These are phyloP conservation scores for Lodderomyces pseudojiufengensis DNA, from an alignment of 1,139 yeast genomes.

Conservation along the genomic window DNA sequence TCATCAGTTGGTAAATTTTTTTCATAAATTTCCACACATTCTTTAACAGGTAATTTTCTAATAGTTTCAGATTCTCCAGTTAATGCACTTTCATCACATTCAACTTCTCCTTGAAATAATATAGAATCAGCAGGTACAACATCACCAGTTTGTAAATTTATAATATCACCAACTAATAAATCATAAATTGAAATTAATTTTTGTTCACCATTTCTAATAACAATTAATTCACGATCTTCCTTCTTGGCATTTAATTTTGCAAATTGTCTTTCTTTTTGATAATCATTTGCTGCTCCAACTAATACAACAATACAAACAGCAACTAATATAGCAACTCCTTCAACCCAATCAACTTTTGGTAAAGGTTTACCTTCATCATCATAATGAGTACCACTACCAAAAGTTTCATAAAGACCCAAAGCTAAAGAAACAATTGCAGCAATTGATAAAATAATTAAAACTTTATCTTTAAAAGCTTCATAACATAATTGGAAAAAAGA, in stretches of 20 bases:
- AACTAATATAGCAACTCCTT: conserved; percentile 93
- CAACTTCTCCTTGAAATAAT: conserved; percentile 71
- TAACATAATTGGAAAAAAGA: conserved; percentile 65
- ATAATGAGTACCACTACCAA: conserved; percentile 74
- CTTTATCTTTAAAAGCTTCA: conserved; percentile 90
- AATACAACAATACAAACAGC: conserved; percentile 88
- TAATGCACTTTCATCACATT: conserved; percentile 87
- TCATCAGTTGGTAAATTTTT: conserved; percentile 29
- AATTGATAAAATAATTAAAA: conserved; percentile 72
- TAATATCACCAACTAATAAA: conserved; percentile 79
- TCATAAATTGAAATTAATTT: conserved; percentile 69
- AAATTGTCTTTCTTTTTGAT: conserved; percentile 93
- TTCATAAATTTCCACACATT: conserved; percentile 38
- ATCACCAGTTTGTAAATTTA: conserved; percentile 88
- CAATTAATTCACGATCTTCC: conserved; percentile 78
- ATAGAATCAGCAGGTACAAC: conserved; percentile 87
- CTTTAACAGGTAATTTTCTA: conserved; percentile 55
- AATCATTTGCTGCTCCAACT: conserved; percentile 93
- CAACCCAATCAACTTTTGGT: conserved; percentile 95
- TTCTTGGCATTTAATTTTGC: conserved; percentile 81
- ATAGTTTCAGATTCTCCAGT: conserved; percentile 93
- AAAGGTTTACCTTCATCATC: conserved; percentile 72
- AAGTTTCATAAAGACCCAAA: conserved; percentile 86
- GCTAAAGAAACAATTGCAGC: conserved; percentile 91
- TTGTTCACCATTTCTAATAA: conserved; percentile 70